phyloP scores from a whole-genome alignment of 139 green algal genomes.

The Pycnococcus provasolii region DNA sequence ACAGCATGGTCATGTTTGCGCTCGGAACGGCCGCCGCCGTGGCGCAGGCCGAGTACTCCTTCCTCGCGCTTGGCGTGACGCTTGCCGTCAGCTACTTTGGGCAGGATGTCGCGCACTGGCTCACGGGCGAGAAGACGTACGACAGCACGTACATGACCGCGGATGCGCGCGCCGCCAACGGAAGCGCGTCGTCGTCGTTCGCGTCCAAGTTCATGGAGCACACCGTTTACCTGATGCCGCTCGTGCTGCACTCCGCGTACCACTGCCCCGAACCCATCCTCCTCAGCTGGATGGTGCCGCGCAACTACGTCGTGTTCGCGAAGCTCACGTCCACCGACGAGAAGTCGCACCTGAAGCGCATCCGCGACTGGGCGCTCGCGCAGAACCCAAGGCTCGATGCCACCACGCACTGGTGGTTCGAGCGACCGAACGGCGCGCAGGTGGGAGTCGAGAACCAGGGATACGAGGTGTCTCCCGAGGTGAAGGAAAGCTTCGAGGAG shows the following conservation, averaged over 20 bases:
- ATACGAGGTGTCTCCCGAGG: background rate
- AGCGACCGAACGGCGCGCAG: background rate
- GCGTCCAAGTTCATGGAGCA: conserved; percentile 4
- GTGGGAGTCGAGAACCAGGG: too few relatives aligned
- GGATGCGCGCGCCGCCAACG: background rate
- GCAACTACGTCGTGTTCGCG: conserved; percentile 18
- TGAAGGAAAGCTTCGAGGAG: conserved; percentile 10
- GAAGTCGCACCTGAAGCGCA: background rate
- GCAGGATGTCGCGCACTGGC: conserved; percentile 23
- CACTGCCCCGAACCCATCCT: conserved; percentile 9
- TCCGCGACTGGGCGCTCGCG: conserved; percentile 1
- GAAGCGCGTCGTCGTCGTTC: too few relatives aligned
- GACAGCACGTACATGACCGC: conserved; percentile 19
- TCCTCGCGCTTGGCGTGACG: background rate
- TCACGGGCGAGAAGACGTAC: conserved; percentile 27
- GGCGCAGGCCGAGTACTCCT: background rate
- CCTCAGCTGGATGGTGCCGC: conserved; percentile 22
- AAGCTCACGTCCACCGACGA: conserved; percentile 19
- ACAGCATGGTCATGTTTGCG: background rate
- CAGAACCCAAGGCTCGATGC: background rate
- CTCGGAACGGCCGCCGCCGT: background rate
- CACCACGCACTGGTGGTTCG: conserved; percentile 31
- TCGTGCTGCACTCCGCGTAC: background rate
- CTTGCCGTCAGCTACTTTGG: conserved; percentile 12
- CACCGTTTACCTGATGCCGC: conserved; percentile 22